Conservation (phyloP, 129 eudicot genomes). For the Flaveria trinervia region DNA sequence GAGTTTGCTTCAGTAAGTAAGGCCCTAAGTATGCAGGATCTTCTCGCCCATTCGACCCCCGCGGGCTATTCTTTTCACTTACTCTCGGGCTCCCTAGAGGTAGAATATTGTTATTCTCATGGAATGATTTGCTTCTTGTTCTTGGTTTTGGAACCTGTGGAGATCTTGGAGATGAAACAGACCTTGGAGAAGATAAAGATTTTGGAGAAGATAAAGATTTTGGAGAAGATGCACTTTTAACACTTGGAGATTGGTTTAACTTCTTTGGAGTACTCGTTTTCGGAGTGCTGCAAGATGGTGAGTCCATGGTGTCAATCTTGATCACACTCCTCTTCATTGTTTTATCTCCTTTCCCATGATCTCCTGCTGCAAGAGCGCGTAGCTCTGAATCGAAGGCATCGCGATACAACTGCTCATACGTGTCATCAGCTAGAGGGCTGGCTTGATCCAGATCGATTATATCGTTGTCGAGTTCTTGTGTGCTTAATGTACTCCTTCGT, state of each 20-base stretch:
- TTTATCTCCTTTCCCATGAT: constrained; percentile 20
- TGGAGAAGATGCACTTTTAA: constrained; percentile 28
- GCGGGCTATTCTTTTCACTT: constrained; percentile 33
- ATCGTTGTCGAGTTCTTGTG: constrained; percentile 56
- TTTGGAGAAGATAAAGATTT: too few species aligned
- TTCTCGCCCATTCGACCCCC: constrained; percentile 37
- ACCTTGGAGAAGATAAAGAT: constrained; percentile 34
- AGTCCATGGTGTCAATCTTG: constrained; percentile 31
- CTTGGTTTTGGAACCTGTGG: constrained; percentile 28
- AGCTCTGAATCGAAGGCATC: constrained; percentile 66
- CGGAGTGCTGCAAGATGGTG: constrained; percentile 18
- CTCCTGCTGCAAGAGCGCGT: constrained; percentile 49
- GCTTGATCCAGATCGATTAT: constrained; percentile 70
- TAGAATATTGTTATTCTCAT: constrained; percentile 43
- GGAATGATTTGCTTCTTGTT: constrained; percentile 36
- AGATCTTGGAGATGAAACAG: constrained; percentile 38
- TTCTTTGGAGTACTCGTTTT: constrained; percentile 17
- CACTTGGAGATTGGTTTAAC: constrained; percentile 23
- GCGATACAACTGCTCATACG: constrained; percentile 61
- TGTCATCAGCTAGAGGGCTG: constrained; percentile 49
- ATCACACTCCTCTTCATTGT: constrained; percentile 33
- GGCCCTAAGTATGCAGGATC: constrained; percentile 64
- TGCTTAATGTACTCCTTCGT: constrained; percentile 66
- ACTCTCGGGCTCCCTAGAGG: constrained; percentile 38
- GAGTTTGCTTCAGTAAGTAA: constrained; percentile 76